Evolutionary conservation across 1,139 yeast genomes (phyloP), one percentile per base, ranked within the genome.

Genomic region (Pichia kudriavzevii): DNA sequence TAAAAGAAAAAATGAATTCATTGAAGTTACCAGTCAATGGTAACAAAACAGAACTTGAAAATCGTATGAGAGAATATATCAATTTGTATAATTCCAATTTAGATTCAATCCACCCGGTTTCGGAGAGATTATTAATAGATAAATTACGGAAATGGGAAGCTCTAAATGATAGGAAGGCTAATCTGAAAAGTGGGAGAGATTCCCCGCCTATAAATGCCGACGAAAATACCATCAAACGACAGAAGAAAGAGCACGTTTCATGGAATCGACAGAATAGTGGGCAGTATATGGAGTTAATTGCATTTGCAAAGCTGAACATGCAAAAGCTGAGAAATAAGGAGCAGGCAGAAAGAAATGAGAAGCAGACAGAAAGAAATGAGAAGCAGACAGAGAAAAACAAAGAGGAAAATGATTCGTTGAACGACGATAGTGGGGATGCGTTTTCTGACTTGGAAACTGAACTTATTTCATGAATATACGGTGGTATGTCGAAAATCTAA

Each of bases 21-120:
- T 54, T 74, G 22, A 72, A 74, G 15, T 55, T 88, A 6, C 72
- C 88, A 0, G 65, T 74, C 0, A 53, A 55, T 4, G 97, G 97
- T 0, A 60, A 78, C 3, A 62, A 84, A 43, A 60, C 61, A 18
- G 80, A 74, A 45, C 52, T 87, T 46, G 88, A 83, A 42, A 60
- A 71, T 22, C 63, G 97, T 30, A 82, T 81, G 53, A 76, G 76
- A 41, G 94, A 88, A 45, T 88, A 79, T 63, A 75, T 82, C 42
- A 75, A 80, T 24, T 54, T 87, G 12, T 82, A 79, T 75, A 88
- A 88, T 50, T 79, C 95, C 13, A 87, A 87, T 50, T 67, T 79
- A 33, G 96, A 87, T 51, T 70, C 87, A n/a, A 64, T 72, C 32
- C 65, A 64, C 20, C 96, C 95, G 0, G 72, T 71, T 5, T 58